Conservation (phyloP, 805 yeast species). For the Myxozyma nipponensis region DNA sequence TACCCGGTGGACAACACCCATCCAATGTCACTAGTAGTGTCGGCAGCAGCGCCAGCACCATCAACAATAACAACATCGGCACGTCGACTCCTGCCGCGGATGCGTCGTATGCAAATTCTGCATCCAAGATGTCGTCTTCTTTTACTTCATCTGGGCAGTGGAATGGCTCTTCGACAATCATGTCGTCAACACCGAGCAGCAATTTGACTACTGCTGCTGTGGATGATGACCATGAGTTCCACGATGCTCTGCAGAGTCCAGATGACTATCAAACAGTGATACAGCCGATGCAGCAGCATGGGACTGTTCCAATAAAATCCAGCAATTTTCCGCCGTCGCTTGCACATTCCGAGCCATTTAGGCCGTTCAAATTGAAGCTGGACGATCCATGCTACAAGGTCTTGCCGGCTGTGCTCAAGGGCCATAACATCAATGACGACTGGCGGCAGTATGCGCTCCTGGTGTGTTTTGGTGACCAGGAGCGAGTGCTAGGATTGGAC, state of each 20-base stretch:
- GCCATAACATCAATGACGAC: constrained; percentile 75
- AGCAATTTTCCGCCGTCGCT: constrained; percentile 11
- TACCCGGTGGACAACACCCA: background rate
- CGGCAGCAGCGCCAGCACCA: constrained; percentile 8
- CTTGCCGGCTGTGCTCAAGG: constrained; percentile 79
- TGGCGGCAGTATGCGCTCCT: constrained; percentile 87
- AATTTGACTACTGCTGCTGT: background rate
- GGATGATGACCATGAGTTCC: background rate
- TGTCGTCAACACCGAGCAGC: background rate
- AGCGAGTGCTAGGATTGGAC: constrained; percentile 72
- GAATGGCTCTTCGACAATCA: background rate
- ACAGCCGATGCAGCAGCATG: background rate
- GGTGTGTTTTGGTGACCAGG: constrained; percentile 87
- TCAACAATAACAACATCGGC: constrained; percentile 6
- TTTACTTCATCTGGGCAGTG: background rate
- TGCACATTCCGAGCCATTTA: constrained; percentile 58
- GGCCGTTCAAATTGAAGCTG: constrained; percentile 76
- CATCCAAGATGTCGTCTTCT: background rate
- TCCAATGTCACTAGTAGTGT: background rate
- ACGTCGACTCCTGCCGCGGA: background rate
- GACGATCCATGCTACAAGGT: constrained; percentile 90
- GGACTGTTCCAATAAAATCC: background rate
- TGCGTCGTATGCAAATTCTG: background rate
- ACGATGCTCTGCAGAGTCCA: constrained; percentile 6
- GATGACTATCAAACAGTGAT: constrained; percentile 7